These are phyloP conservation scores for Porcisia deanei DNA, from an alignment of 208 protist species.

Conservation along the genomic window DNA sequence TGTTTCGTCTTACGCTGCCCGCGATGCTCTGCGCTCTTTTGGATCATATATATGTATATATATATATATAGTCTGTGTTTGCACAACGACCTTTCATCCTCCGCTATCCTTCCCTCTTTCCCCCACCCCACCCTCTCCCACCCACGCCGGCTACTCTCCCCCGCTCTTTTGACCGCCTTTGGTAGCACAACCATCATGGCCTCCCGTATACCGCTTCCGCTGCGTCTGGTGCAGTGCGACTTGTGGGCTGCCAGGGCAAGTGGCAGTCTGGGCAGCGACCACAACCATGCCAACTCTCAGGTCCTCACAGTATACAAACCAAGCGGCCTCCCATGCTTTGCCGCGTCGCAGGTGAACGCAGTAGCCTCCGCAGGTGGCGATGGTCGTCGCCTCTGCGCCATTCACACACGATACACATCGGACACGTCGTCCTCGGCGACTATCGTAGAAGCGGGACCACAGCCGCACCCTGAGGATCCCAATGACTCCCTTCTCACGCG, in stretches of 20 bases:
- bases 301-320: slow-evolving; percentile 68
- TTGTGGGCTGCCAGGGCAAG: not conserved
- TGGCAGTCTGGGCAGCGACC: not conserved
- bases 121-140: not conserved
- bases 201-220: slow-evolving; percentile 42
- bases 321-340: slow-evolving; percentile 59
- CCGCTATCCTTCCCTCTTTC: not conserved
- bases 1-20: not conserved
- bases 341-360: slow-evolving; percentile 44
- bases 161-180: too few species aligned
- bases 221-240: slow-evolving; percentile 53
- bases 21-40: slow-evolving; percentile 6
- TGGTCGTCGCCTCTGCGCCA: slow-evolving; percentile 31
- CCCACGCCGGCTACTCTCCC: too few species aligned
- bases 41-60: not conserved
- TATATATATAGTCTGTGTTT: not conserved
- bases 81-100: not conserved
- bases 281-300: not conserved
- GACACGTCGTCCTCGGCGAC: not conserved
- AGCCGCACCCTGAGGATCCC: slow-evolving; percentile 34
- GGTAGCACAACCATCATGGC: slow-evolving; percentile 32
- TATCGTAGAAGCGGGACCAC: slow-evolving; percentile 16
- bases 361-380: slow-evolving; percentile 10
- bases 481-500: slow-evolving; percentile 61
- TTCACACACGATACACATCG: slow-evolving; percentile 21